These are phyloP conservation scores for Maudiozyma serrabonitensis DNA, from an alignment of 805 yeast species.

Conservation along the genomic window DNA sequence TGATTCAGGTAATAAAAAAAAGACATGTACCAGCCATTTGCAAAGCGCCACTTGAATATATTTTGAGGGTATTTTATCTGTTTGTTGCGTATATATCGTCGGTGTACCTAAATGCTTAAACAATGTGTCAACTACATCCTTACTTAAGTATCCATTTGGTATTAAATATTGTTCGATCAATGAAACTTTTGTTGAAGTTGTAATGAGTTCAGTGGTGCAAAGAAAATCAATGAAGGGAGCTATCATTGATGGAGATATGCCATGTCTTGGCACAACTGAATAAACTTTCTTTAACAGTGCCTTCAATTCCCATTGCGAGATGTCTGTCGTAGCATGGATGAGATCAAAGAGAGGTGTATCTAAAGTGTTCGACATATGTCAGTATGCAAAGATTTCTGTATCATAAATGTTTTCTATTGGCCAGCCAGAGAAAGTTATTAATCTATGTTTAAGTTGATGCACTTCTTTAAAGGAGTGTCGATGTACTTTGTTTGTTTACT, in stretches of 20 bases:
- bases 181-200: conserved; percentile 13
- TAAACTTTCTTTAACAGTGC: conserved; percentile 6
- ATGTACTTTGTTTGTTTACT: no score
- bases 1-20: conserved; percentile 14
- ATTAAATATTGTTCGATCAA: conserved; percentile 21
- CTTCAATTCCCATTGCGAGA: conserved; percentile 8
- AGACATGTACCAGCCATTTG: conserved; percentile 30
- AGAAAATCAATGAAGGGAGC: conserved; percentile 10
- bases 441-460: no score
- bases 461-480: no score
- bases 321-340: background rate
- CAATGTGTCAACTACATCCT: conserved; percentile 18
- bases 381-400: background rate
- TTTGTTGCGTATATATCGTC: conserved; percentile 10
- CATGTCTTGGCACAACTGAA: conserved; percentile 9
- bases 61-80: conserved; percentile 10
- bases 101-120: conserved; percentile 26
- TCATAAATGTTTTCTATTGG: background rate
- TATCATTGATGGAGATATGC: conserved; percentile 14
- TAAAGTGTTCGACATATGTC: conserved; percentile 2
- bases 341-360: conserved; percentile 4
- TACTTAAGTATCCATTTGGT: conserved; percentile 24
- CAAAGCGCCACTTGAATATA: conserved; percentile 22
- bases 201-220: conserved; percentile 11
- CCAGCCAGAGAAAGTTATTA: no score